Conservation (phyloP, 352 stramenopile species). For the Phytophthora agathidicida region DNA sequence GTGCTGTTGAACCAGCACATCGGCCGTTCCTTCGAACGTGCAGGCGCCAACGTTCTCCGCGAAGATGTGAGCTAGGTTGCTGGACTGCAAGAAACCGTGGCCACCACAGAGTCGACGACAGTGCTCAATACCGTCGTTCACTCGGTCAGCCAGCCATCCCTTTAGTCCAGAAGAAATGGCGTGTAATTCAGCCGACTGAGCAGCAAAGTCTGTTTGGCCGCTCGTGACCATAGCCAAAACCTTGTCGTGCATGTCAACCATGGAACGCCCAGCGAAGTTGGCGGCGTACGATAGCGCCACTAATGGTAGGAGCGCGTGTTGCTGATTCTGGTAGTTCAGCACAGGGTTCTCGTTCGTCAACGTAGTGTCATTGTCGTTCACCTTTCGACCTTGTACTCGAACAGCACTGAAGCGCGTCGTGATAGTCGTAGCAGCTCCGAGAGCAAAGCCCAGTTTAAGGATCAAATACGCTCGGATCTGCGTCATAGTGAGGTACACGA, state of each 20-base stretch:
- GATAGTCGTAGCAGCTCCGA: conserved; percentile 38
- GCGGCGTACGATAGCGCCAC: conserved; percentile 34
- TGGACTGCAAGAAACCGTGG: conserved; percentile 17
- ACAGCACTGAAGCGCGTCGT: conserved; percentile 50
- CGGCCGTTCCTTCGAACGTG: conserved; percentile 56
- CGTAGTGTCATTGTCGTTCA: conserved; percentile 1
- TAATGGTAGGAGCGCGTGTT: conserved; percentile 40
- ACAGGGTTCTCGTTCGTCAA: conserved; percentile 48
- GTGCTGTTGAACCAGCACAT: conserved; percentile 60
- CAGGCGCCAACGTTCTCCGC: conserved; percentile 38
- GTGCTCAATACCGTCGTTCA: conserved; percentile 25
- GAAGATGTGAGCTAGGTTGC: conserved; percentile 25
- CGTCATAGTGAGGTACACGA: conserved; percentile 62
- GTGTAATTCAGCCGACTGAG: conserved; percentile 14
- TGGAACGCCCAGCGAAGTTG: conserved; percentile 14
- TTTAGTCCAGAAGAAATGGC: conserved; percentile 23
- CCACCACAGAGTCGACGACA: conserved; percentile 19
- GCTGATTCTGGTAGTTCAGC: conserved; percentile 57
- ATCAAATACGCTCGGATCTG: conserved; percentile 38
- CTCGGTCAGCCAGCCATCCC: conserved; percentile 15
- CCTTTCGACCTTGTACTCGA: conserved; percentile 44
- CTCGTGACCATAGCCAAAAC: conserved; percentile 16
- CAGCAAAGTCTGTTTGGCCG: conserved; percentile 2
- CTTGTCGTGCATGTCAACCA: conserved; percentile 20
- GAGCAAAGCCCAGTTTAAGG: conserved; percentile 15